These are phyloP conservation scores for Syzygium malaccense DNA, from an alignment of 441 rosid species.

Conservation along the genomic window DNA sequence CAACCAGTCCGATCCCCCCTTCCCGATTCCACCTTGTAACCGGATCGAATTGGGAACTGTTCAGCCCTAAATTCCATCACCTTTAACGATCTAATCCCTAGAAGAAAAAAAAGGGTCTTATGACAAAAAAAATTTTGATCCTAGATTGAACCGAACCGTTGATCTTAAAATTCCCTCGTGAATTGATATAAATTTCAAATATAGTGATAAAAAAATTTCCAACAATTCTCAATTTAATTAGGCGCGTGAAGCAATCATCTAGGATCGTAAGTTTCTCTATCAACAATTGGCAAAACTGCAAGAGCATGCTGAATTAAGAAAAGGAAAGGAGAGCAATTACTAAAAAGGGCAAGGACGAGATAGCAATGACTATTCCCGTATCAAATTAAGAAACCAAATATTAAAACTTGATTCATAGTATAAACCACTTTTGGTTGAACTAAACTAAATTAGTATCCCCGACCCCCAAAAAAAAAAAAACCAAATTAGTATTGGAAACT, in stretches of 20 bases:
- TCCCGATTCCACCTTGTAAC: no score
- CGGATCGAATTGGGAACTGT: no score
- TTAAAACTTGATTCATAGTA: background rate
- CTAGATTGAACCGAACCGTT: background rate
- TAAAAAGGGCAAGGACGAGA: background rate
- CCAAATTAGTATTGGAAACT: background rate
- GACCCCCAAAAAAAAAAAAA: background rate
- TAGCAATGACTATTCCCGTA: background rate
- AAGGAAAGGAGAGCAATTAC: background rate
- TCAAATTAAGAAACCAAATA: background rate
- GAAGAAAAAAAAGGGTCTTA: background rate
- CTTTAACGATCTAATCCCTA: background rate
- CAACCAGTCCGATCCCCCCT: no score
- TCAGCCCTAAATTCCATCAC: no score
- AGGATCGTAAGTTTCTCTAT: background rate
- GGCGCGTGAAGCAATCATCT: background rate
- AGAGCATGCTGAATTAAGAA: background rate
- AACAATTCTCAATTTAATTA: background rate
- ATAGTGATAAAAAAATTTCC: background rate
- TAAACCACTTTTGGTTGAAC: no score
- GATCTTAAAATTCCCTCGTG: background rate
- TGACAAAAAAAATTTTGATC: background rate
- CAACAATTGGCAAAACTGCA: background rate
- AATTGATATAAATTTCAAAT: background rate
- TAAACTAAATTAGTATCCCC: no score